Conservation (phyloP, 208 protist genomes). For the Willaertia magna region DNA sequence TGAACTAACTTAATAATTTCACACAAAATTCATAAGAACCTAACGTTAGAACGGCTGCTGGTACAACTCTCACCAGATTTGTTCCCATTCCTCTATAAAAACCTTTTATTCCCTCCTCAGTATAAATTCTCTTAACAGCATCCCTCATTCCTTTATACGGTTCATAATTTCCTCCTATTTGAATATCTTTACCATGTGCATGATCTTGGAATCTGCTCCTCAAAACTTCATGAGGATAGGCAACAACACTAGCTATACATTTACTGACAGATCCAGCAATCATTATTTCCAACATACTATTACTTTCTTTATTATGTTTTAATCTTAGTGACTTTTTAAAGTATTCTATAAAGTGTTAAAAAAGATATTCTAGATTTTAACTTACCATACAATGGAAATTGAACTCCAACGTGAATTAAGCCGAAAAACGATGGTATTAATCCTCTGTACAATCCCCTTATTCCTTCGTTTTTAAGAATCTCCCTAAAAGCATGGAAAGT, state of each 20-base stretch:
- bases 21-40: constrained; percentile 30
- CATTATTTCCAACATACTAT: constrained; percentile 3
- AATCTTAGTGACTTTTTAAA: background rate
- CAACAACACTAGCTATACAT: constrained; percentile 25
- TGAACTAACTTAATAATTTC: background rate
- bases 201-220: constrained; percentile 38
- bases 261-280: constrained; percentile 25
- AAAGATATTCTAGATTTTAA: background rate
- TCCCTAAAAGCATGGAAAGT: constrained; percentile 21
- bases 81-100: constrained; percentile 40
- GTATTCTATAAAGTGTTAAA: background rate
- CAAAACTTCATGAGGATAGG: constrained; percentile 43
- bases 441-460: constrained; percentile 32
- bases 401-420: constrained; percentile 40
- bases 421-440: constrained; percentile 38
- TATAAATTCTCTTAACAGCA: constrained; percentile 15
- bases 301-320: background rate
- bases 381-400: constrained; percentile 46
- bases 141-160: constrained; percentile 11
- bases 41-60: constrained; percentile 41
- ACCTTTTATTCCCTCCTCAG: constrained; percentile 29
- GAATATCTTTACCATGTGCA: background rate
- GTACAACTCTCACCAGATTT: constrained; percentile 41
- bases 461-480: constrained; percentile 33
- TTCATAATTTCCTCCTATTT: background rate